Conservation (phyloP, 2,329 filamentous ascomycete species). For the Bimuria novae-zelandiae region DNA sequence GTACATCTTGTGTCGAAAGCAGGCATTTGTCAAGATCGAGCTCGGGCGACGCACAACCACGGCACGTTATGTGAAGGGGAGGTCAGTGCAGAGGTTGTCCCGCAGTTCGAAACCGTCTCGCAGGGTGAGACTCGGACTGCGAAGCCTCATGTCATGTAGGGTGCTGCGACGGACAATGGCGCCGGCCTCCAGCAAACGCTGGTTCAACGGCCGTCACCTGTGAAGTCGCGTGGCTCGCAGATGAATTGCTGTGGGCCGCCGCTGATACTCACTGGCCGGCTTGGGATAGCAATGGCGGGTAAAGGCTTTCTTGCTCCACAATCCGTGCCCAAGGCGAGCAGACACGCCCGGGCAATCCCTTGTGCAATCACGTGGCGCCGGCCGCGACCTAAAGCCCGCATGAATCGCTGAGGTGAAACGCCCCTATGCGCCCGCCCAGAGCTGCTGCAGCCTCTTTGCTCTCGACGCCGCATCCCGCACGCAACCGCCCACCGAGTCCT, state of each 20-base stretch:
- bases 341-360: neutral
- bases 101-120: constrained; percentile 3
- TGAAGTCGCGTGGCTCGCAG: neutral
- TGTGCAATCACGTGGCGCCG: constrained; percentile 17
- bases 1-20: constrained; percentile 18
- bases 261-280: neutral
- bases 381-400: constrained; percentile 7
- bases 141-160: neutral
- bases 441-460: constrained; percentile 16
- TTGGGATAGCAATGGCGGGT: neutral
- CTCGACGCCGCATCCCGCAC: neutral
- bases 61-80: constrained; percentile 19
- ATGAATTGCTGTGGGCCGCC: too few species aligned
- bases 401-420: constrained; percentile 11
- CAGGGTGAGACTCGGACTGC: constrained; percentile 7
- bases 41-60: constrained; percentile 2
- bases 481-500: neutral
- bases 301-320: neutral
- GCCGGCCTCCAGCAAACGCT: neutral
- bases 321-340: constrained; percentile 3
- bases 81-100: constrained; percentile 9
- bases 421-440: constrained; percentile 28
- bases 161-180: neutral
- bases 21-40: constrained; percentile 20
- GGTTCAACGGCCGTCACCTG: neutral